Evolutionary conservation across 306 rosid genomes (phyloP), one percentile per base, ranked within the genome.

Genomic region (Rosa chinensis): DNA sequence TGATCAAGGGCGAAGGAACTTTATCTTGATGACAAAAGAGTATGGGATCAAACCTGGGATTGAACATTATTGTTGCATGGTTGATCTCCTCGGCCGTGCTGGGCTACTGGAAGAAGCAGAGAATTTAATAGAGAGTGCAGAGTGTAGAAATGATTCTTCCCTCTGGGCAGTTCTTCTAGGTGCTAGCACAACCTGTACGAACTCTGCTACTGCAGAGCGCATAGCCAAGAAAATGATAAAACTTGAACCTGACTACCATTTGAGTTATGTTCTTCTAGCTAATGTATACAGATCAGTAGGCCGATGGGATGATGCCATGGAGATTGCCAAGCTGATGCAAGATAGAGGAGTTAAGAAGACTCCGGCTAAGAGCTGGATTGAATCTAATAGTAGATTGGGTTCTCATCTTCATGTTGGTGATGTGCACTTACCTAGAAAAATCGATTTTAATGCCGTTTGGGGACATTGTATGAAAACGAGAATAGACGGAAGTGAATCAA

Each of bases 91-190:
- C 5, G 95, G 97, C 21, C 92, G 99, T 37, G 95, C 97, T 1
- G 97, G 85, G 66, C 83, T 85, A 35, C 83, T 94, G 61, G 92
- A 92, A 73, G 99, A 94, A 88, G 99, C 97, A 62, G 95, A 89
- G 82, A 80, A 53, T 72, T 79, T 91, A 82, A 85, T 92, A 64
- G 88, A 87, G 83, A 89, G 86, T 80, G 93, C 97, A 4, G 97
- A 89, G 42, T 92, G 86, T 75, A 85, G 85, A 78, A 79, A 84
- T 28, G 87, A 89, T 75, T 84, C 87, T 2, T 86, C 97, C 52
- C 91, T 91, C 49, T 92, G 97, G 97, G 88, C 83, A 40, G 97
- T 86, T 88, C 95, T 94, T 84, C 89, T 94, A 44, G 99, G 99
- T 55, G 95, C 99, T 75, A 92, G 96, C 83, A 85, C 92, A 2